Evolutionary conservation across 768 basidiomycete species (phyloP), one percentile per base, ranked within the genome.

Genomic region (Pisolithus albus): DNA sequence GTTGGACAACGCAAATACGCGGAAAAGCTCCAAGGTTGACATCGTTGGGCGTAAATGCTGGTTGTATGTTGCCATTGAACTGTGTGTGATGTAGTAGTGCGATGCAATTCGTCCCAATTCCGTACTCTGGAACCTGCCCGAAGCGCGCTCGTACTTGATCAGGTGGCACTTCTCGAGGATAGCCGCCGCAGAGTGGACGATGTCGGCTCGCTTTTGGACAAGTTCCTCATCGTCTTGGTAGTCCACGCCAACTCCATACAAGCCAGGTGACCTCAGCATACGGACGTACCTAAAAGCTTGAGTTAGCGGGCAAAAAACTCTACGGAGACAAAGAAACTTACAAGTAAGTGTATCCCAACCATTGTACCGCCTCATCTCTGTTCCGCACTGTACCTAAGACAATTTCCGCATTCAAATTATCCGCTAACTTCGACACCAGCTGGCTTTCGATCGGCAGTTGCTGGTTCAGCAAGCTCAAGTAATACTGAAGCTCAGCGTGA

Each of bases 361-460:
- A 98, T 63, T 96, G 91, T 1, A 97, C 94, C 6, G 92, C 96
- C 63, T 98, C 95, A 61, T 98, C 93, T 19, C 94, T 77, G 69
- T 96, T 98, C 58, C 96, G 76, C 50, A 98, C 84, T 0, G 89
- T 94, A 5, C 96, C 96, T 16, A 96, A 75, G 1, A 98, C 95
- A 40, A 98, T 88, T 73, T 98, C 96, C 13, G 95, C 96, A 66
- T 98, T 98, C 60, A 98, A 68, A 63, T 96, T 95, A 64, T 99
- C 96, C 24, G 92, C 89, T 57, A 99, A 74, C 66, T 88, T 92
- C 34, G 83, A 75, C 26, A 99, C 90, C 55, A 95, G 91, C 70
- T 98, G 96, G 15, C 82, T 85, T 71, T 99, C 96, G 64, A 99
- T 99, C 0, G 96, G 96, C 13, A 99, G 78, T 65, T 98, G 96